Evolutionary conservation across 495 filamentous ascomycete genomes (phyloP).

Genomic region (Penicillium robsamsonii): DNA sequence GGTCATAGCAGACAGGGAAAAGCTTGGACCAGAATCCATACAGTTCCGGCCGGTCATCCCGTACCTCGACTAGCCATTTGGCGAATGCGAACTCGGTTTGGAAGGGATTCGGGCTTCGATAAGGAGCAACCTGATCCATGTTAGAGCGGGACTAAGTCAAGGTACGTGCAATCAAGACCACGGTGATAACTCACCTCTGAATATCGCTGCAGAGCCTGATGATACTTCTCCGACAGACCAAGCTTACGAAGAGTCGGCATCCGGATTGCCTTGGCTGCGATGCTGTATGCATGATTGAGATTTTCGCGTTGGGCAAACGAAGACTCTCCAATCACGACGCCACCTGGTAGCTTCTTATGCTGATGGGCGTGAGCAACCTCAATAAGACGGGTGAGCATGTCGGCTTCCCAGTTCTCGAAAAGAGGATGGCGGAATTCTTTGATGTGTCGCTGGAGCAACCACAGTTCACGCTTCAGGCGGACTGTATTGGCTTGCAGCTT

Average conservation of each 20-base stretch:
- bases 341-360: conserved; percentile 23
- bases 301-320: conserved; percentile 20
- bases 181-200: conserved; percentile 25
- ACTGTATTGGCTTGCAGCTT: conserved; percentile 21
- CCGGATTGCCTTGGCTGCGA: conserved; percentile 29
- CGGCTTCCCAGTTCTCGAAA: conserved; percentile 39
- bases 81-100: conserved; percentile 36
- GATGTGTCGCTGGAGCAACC: conserved; percentile 31
- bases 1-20: conserved; percentile 39
- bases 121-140: conserved; percentile 28
- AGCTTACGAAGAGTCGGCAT: conserved; percentile 25
- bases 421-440: conserved; percentile 30
- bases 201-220: conserved; percentile 34
- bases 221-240: conserved; percentile 28
- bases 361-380: conserved; percentile 34
- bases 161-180: neutral
- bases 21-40: conserved; percentile 38
- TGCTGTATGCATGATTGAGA: conserved; percentile 26
- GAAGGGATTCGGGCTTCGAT: conserved; percentile 36
- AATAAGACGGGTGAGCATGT: conserved; percentile 40
- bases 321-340: conserved; percentile 20
- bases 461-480: conserved; percentile 30
- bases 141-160: conserved; percentile 10
- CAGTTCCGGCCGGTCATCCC: conserved; percentile 22
- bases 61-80: conserved; percentile 32